Evolutionary conservation across 306 rosid genomes (phyloP).

Genomic region (Prunus davidiana): DNA sequence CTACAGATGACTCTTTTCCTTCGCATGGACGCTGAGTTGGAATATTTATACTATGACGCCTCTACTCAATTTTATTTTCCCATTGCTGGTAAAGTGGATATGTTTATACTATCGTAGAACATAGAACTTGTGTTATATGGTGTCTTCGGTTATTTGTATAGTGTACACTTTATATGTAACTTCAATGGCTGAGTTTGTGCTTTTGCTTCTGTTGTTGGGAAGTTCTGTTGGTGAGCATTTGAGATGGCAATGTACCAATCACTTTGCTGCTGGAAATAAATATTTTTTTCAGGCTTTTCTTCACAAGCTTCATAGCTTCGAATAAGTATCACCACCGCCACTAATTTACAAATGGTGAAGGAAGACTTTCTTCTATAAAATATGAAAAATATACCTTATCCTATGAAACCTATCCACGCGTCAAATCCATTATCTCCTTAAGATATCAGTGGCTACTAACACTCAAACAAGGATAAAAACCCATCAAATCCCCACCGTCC

Average conservation of each 20-base stretch:
- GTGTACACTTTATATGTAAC: slow-evolving; percentile 1
- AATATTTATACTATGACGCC: background rate
- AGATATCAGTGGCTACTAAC: slow-evolving; percentile 26
- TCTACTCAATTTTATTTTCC: slow-evolving; percentile 7
- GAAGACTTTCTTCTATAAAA: background rate
- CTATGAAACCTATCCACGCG: slow-evolving; percentile 33
- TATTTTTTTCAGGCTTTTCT: background rate
- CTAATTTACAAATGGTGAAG: background rate
- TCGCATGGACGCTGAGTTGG: slow-evolving; percentile 35
- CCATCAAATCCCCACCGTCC: slow-evolving; percentile 1
- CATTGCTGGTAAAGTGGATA: slow-evolving; percentile 26
- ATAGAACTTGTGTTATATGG: background rate
- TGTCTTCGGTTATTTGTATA: slow-evolving; percentile 9
- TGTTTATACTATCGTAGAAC: background rate
- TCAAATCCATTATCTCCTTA: slow-evolving; percentile 31
- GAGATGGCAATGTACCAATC: slow-evolving; percentile 25
- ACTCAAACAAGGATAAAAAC: slow-evolving; percentile 11
- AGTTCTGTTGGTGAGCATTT: slow-evolving; percentile 4
- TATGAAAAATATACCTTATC: background rate
- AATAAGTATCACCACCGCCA: too few relatives aligned
- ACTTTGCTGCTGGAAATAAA: slow-evolving; percentile 8
- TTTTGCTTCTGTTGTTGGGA: background rate
- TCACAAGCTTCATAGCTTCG: background rate
- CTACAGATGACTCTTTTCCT: slow-evolving; percentile 37
- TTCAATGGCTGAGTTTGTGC: background rate